Evolutionary conservation across 805 yeast species (phyloP), one percentile per base, ranked within the genome.

Genomic region (Metahyphopichia silvanorum): DNA sequence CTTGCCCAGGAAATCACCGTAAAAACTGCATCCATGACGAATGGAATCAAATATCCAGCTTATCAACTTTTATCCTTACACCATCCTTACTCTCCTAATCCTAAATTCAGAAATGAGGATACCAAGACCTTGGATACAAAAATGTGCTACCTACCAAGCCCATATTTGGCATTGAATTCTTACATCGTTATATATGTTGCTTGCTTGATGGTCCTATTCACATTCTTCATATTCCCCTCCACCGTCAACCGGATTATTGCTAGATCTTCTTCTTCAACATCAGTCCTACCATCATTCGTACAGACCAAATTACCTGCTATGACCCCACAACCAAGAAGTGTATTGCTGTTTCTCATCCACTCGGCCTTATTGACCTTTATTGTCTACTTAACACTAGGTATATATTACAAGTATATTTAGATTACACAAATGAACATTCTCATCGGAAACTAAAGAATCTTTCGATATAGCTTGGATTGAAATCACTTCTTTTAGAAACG

Each of bases 21-120:
- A 18, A 93, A 93, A 56, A 78, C 95, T 3, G 77, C 83, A 32
- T 82, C 96, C 10, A 85, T 93, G 95, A 89, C 95, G 15, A 85
- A 86, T 79, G 98, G 98, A 0, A 79, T 93, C 18, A 59, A 67
- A 32, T 66, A 69, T 33, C 99, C 99, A 0, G 98, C 95, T 0
- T 74, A 88, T 27, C 96, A 93, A 53, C 55, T 93, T 31, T 57
- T 93, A 5, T 77, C 96, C 0, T 65, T 93, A 26, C 56, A 70
- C 47, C 71, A 74, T 42, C 77, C 79, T 5, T 31, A 44, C 16
- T 53, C 49, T 25, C 35, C 44, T 2, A 31, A 31, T 6, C 35
- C 38, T 1, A 23, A 28, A 14, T 27, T 27, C 32, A 10, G 17
- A 5, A 16, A 20, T 11, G 22, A 32, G 2, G 19, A 13, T 4